These are phyloP conservation scores for Xylaria venustula DNA, from an alignment of 495 filamentous ascomycete genomes.

Conservation along the genomic window DNA sequence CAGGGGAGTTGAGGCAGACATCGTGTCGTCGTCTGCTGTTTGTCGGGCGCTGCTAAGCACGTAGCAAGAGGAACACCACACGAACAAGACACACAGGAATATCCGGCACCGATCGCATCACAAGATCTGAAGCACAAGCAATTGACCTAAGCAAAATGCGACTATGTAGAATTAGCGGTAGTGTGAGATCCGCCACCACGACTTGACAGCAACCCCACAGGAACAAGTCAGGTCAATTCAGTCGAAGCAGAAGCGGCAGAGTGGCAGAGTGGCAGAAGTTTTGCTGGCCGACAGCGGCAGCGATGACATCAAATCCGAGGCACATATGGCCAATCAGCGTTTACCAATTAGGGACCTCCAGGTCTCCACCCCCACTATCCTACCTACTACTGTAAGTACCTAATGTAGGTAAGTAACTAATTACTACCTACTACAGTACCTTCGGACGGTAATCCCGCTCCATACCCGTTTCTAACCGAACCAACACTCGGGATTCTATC, in stretches of 20 bases:
- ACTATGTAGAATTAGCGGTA: background rate
- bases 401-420: too few species aligned
- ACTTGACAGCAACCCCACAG: background rate
- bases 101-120: background rate
- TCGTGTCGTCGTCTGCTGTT: slow-evolving; percentile 6
- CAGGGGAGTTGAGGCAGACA: slow-evolving; percentile 23
- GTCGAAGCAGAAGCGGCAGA: background rate
- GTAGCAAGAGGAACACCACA: background rate
- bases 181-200: background rate
- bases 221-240: too few species aligned
- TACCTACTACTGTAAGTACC: too few species aligned
- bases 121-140: background rate
- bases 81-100: background rate
- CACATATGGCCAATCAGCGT: slow-evolving; percentile 2
- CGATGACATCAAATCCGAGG: slow-evolving; percentile 14
- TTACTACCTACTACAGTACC: too few species aligned
- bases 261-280: background rate
- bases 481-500: too few species aligned
- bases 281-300: slow-evolving; percentile 6
- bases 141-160: background rate
- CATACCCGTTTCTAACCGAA: too few species aligned
- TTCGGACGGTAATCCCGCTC: too few species aligned
- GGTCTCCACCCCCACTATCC: too few species aligned
- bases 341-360: background rate
- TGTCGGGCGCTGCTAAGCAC: background rate